A percentile compares a stretch with the other conserved stretches of the same genome.
Evolutionary conservation across 257 asterid species (phyloP).

Genomic region (Agastache rugosa): DNA sequence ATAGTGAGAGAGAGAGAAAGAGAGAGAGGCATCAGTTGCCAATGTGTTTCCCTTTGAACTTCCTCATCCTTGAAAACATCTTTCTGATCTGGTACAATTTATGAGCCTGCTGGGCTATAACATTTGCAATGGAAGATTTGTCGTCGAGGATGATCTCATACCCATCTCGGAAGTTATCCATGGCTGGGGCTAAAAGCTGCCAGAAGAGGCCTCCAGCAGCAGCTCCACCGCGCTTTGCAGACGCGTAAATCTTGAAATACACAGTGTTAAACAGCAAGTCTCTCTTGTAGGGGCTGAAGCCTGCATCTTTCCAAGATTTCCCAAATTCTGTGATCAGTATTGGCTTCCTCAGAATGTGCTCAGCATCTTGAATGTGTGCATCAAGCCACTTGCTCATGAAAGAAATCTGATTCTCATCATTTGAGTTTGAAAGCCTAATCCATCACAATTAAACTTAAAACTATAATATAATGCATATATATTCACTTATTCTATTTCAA

Average conservation of each 20-base stretch:
- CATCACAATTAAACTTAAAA: background rate
- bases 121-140: slow-evolving; percentile 63
- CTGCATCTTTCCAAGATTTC: slow-evolving; percentile 67
- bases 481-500: background rate
- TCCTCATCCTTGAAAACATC: slow-evolving; percentile 56
- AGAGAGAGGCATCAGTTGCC: background rate
- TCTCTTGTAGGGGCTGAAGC: slow-evolving; percentile 61
- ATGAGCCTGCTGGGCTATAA: slow-evolving; percentile 70
- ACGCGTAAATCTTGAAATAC: slow-evolving; percentile 64
- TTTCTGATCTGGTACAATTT: slow-evolving; percentile 58
- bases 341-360: slow-evolving; percentile 70
- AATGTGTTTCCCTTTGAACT: slow-evolving; percentile 40
- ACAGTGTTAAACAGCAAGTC: slow-evolving; percentile 65
- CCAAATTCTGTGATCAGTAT: slow-evolving; percentile 79
- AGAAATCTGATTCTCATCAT: slow-evolving; percentile 53
- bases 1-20: background rate
- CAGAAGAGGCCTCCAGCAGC: slow-evolving; percentile 91
- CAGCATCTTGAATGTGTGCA: slow-evolving; percentile 75
- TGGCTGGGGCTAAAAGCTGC: slow-evolving; percentile 76
- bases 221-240: slow-evolving; percentile 84
- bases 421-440: slow-evolving; percentile 63
- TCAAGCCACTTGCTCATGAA: slow-evolving; percentile 74
- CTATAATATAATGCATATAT: background rate
- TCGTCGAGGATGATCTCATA: slow-evolving; percentile 70
- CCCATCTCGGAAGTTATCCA: slow-evolving; percentile 78